Evolutionary conservation across 306 rosid species (phyloP).

Genomic region (Begonia loranthoides): DNA sequence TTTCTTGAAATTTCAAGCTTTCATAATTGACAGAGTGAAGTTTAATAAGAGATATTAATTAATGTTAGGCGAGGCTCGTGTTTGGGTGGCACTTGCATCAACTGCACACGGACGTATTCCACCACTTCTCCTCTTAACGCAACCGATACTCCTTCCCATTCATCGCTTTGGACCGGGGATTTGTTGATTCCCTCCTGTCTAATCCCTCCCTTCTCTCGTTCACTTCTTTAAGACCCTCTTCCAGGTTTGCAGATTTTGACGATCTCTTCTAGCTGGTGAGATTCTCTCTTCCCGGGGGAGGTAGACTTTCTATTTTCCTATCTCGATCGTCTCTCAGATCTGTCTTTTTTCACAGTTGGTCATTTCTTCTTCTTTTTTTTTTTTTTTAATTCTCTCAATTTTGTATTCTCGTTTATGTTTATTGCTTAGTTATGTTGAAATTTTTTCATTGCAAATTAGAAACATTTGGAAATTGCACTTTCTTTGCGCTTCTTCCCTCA

Average conservation of each 20-base stretch:
- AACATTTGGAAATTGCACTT: neutral
- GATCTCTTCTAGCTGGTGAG: conserved; percentile 8
- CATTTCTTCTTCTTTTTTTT: conserved; percentile 8
- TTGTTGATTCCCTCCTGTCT: neutral
- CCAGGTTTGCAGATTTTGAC: conserved; percentile 15
- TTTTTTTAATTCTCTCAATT: neutral
- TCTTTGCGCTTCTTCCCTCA: conserved; percentile 8
- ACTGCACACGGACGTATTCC: no score
- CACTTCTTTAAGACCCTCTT: conserved; percentile 2
- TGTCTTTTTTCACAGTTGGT: neutral
- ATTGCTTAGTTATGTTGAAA: conserved; percentile 2
- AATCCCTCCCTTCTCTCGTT: conserved; percentile 1
- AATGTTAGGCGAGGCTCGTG: no score
- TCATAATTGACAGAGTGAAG: no score
- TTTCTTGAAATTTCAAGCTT: no score
- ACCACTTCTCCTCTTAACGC: neutral
- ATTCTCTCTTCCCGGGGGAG: conserved; percentile 6
- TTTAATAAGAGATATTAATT: no score
- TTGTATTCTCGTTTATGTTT: neutral
- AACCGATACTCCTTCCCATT: neutral
- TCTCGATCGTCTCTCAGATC: conserved; percentile 26
- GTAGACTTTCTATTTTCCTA: conserved; percentile 4
- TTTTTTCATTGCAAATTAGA: no score
- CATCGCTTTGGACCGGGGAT: neutral
- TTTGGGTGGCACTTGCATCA: no score